Base-by-base conservation (phyloP, 345 rosid genomes). In the Ricinus communis region DNA sequence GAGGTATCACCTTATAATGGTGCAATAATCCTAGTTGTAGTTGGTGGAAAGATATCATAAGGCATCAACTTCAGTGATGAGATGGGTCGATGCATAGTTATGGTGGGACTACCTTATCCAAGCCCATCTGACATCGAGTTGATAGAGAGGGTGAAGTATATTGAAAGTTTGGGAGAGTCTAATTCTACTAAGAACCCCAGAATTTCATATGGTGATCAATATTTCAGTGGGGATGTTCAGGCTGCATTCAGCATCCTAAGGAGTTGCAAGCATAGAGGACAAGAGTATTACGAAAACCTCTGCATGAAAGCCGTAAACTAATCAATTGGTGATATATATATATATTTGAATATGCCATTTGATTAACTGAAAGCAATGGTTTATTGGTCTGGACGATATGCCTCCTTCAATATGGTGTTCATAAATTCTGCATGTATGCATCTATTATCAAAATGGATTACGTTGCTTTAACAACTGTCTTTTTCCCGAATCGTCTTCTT, bases 281-380 rank as follows among this genome's bases (percentile, higher is more conserved):
- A 84, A 69, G 96, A 90, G 27, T 94, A 94, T 79, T 94, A 94
- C 67, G 98, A 91, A 82, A 91, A 91, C 75, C 88, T 94, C 72
- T 94, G 97, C 90, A 90, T 91, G 92, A 94, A 94, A 85, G 95
- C 97, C 31, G 96, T 94, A 60, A 94, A 94, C 77, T 96, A 91
- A 85, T 91, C 97, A 21, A 88, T 94, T 5, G 98, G 97, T 91
- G 76, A 72, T 88, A 58, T 22, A 62, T 49, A 13, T 13, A 14
- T 25, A 52, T 27, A 21, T 43, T 31, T 43, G 21, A 38, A 31
- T 22, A 46, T 4, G 6, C 50, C 6, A 65, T 3, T 62, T 66
- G 49, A 55, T 43, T 52, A 13, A 56, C 22, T 31, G 5, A 43
- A 19, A 43, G 59, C 27, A n/a, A 73, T 52, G 18, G 5, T 43